These are phyloP conservation scores for Trichoderma asperelloides DNA, from an alignment of 495 filamentous ascomycete genomes.

Conservation along the genomic window DNA sequence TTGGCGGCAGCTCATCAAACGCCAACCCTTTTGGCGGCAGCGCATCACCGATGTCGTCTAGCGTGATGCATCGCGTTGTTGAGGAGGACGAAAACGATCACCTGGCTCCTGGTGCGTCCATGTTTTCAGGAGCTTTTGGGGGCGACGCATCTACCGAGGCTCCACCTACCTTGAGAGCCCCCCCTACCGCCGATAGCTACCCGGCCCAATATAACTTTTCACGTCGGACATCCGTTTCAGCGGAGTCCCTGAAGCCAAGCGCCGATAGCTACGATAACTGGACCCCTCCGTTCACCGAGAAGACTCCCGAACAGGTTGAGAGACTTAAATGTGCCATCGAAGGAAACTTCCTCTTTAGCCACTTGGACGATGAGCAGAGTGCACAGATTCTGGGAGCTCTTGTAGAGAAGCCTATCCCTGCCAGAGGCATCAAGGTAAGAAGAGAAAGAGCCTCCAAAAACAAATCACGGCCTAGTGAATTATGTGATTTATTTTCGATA, in stretches of 20 bases:
- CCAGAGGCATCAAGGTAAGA: constrained; percentile 76
- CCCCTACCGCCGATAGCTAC: constrained; percentile 55
- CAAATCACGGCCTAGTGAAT: not conserved
- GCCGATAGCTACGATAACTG: constrained; percentile 78
- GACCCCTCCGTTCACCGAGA: constrained; percentile 76
- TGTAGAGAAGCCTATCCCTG: constrained; percentile 89
- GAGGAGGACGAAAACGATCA: constrained; percentile 53
- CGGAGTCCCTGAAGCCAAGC: constrained; percentile 87
- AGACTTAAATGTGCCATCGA: constrained; percentile 76
- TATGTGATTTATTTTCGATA: not conserved
- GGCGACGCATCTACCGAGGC: constrained; percentile 34
- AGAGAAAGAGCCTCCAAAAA: not conserved
- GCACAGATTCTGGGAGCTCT: constrained; percentile 81
- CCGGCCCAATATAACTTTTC: constrained; percentile 89
- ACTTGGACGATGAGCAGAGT: constrained; percentile 87
- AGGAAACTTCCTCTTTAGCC: constrained; percentile 87
- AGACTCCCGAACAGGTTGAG: constrained; percentile 68
- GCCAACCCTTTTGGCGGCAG: constrained; percentile 12
- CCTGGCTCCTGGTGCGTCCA: constrained; percentile 45
- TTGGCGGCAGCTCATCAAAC: constrained; percentile 16
- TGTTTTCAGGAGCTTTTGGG: constrained; percentile 29
- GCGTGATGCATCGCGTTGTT: constrained; percentile 41
- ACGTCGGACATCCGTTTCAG: constrained; percentile 91
- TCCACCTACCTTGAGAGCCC: constrained; percentile 32
- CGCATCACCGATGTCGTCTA: constrained; percentile 24